A percentile compares a stretch with the other conserved stretches of the same genome.
These are phyloP conservation scores for Gastrodia elata DNA, from an alignment of 106 monocot genomes.

Conservation along the genomic window DNA sequence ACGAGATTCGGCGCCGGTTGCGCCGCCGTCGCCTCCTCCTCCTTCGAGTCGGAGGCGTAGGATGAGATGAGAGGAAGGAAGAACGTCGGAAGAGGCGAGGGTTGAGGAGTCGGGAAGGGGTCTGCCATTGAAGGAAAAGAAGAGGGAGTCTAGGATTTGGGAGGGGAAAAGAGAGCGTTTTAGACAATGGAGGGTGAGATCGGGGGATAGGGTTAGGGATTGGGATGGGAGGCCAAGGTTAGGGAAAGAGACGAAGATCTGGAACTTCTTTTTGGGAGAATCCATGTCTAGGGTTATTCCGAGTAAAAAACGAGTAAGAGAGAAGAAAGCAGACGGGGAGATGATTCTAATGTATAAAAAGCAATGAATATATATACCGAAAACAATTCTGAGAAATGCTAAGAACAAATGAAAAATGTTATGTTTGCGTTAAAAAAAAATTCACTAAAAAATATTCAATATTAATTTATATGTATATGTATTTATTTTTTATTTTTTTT, in stretches of 20 bases:
- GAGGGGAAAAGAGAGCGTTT: slow-evolving; percentile 24
- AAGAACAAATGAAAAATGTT: no score
- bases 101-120: slow-evolving; percentile 41
- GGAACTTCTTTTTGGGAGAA: slow-evolving; percentile 9
- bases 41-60: slow-evolving; percentile 58
- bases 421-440: no score
- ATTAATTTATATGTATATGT: no score
- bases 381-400: no score
- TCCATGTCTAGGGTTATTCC: slow-evolving; percentile 6
- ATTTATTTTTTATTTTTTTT: no score
- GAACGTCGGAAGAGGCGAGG: slow-evolving; percentile 19
- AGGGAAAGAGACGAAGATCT: slow-evolving; percentile 33
- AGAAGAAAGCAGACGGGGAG: background rate
- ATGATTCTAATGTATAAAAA: no score
- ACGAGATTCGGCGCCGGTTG: slow-evolving; percentile 92
- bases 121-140: slow-evolving; percentile 51
- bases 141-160: slow-evolving; percentile 39
- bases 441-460: no score
- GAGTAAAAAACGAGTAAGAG: background rate
- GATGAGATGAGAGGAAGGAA: slow-evolving; percentile 26
- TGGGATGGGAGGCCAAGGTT: slow-evolving; percentile 44
- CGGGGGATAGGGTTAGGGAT: slow-evolving; percentile 26
- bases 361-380: no score
- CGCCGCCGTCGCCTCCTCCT: slow-evolving; percentile 91
- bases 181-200: slow-evolving; percentile 25